A percentile compares a stretch with the other conserved stretches of the same genome.
Conservation (phyloP, 768 basidiomycete species). For the Myochromella boudieri region DNA sequence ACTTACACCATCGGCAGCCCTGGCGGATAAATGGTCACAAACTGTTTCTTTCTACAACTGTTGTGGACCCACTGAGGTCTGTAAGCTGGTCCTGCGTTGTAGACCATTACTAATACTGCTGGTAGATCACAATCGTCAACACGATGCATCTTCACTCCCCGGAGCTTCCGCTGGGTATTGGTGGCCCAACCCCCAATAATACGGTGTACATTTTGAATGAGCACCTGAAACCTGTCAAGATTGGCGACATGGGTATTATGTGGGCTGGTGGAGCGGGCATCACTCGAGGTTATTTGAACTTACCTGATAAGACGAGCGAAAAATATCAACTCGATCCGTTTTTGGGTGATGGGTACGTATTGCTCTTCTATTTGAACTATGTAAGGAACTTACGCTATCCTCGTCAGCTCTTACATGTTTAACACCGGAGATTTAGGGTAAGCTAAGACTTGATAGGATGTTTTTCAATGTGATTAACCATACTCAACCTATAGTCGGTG, state of each 20-base stretch:
- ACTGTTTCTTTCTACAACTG: conserved; percentile 42
- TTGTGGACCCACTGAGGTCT: conserved; percentile 43
- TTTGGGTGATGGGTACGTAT: conserved; percentile 45
- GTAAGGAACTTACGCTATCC: not conserved
- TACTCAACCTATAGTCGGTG: conserved; percentile 35
- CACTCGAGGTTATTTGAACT: not conserved
- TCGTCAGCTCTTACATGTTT: conserved; percentile 32
- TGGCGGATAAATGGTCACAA: conserved; percentile 40
- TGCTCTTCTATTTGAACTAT: conserved; percentile 31
- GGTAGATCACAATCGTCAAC: conserved; percentile 50
- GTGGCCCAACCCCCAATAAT: not conserved
- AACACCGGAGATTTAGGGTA: conserved; percentile 59
- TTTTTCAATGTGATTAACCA: too few relatives aligned
- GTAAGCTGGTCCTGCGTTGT: too few relatives aligned
- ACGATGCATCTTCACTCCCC: conserved; percentile 43
- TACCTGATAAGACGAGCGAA: conserved; percentile 23
- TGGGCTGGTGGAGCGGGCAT: conserved; percentile 49
- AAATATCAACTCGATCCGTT: conserved; percentile 50
- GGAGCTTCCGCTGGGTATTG: conserved; percentile 29
- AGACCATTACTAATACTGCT: not conserved
- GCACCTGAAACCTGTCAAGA: not conserved
- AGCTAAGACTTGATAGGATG: conserved; percentile 3
- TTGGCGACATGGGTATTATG: conserved; percentile 33
- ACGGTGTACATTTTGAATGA: conserved; percentile 13
- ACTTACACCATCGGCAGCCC: conserved; percentile 19